Evolutionary conservation across 176 grass and related monocot species (phyloP).

Genomic region (Metroxylon sagu): DNA sequence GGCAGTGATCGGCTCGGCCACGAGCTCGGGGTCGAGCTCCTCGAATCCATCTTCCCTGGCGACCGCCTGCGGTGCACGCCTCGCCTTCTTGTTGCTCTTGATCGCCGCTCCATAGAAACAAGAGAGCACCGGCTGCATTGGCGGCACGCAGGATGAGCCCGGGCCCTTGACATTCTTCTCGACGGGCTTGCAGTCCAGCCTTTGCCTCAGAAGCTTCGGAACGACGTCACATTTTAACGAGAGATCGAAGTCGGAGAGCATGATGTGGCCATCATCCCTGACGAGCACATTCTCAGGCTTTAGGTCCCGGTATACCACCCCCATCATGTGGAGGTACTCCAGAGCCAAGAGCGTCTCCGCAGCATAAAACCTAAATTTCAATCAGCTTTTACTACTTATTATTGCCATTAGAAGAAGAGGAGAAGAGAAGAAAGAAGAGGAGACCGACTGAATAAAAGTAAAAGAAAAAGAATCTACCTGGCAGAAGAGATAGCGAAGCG

Average conservation of each 20-base stretch:
- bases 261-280: constrained; percentile 12
- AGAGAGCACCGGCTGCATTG: not conserved
- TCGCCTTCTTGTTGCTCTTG: too few relatives aligned
- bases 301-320: constrained; percentile 2
- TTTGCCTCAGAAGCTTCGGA: not conserved
- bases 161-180: too few relatives aligned
- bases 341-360: constrained; percentile 2
- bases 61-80: too few relatives aligned
- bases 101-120: too few relatives aligned
- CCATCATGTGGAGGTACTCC: constrained; percentile 14
- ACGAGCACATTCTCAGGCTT: constrained; percentile 14
- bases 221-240: not conserved
- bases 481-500: constrained; percentile 50
- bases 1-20: constrained; percentile 2
- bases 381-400: too few relatives aligned
- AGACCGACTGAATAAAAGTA: too few relatives aligned
- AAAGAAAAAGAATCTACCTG: constrained; percentile 20
- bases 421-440: too few relatives aligned
- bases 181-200: too few relatives aligned
- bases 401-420: too few relatives aligned
- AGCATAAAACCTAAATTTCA: constrained; percentile 8
- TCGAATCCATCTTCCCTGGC: not conserved
- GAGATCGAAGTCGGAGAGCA: constrained; percentile 3
- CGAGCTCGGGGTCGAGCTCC: not conserved
- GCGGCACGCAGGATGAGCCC: not conserved